Percentiles rank a stretch among this genome's conserved stretches.
Evolutionary conservation across 2,329 filamentous ascomycete genomes (phyloP).

Genomic region (Scedosporium apiospermum): DNA sequence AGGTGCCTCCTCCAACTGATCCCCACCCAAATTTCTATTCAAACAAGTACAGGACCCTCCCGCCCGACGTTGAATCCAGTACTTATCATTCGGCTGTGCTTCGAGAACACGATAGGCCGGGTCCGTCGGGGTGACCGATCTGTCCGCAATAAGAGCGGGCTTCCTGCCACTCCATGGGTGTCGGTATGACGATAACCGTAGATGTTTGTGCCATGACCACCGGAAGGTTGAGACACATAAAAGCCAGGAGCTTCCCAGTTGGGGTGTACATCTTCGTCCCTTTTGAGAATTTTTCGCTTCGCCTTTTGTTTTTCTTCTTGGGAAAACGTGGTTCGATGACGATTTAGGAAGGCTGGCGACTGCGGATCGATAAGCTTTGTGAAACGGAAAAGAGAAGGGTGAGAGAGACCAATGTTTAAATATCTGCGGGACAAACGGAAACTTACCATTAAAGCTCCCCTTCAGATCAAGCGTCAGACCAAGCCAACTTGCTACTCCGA

Average conservation of each 20-base stretch:
- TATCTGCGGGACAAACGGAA: too few species aligned
- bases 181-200: not conserved
- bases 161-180: not conserved
- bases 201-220: not conserved
- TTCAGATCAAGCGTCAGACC: too few species aligned
- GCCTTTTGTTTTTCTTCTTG: too few species aligned
- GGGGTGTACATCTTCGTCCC: not conserved
- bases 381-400: too few species aligned
- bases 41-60: constrained; percentile 3
- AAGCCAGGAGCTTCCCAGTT: not conserved
- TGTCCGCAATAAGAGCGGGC: not conserved
- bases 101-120: not conserved
- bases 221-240: not conserved
- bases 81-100: not conserved
- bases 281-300: not conserved
- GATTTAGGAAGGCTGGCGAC: too few species aligned
- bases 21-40: not conserved
- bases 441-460: too few species aligned
- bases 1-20: constrained; percentile 3
- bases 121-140: constrained; percentile 3
- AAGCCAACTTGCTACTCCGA: too few species aligned
- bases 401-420: too few species aligned
- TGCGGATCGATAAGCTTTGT: too few species aligned
- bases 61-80: constrained; percentile 2
- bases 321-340: not conserved